phyloP scores from a whole-genome alignment of 257 asterid species.

The Lantana camara region DNA sequence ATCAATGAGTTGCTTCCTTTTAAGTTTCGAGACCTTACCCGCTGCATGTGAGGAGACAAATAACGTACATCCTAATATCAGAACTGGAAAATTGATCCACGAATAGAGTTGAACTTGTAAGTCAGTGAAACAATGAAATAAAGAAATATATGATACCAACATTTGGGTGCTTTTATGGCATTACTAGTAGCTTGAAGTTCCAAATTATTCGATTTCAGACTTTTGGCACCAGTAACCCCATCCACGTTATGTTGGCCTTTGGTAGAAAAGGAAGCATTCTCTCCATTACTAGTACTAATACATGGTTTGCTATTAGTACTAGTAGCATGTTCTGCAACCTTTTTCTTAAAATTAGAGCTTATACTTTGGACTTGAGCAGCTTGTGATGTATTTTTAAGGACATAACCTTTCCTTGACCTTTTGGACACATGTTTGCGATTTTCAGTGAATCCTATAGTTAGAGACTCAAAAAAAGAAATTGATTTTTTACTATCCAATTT shows the following conservation, averaged over 20 bases:
- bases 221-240: slow-evolving; percentile 36
- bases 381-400: slow-evolving; percentile 33
- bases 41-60: slow-evolving; percentile 46
- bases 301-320: slow-evolving; percentile 26
- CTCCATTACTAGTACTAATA: slow-evolving; percentile 29
- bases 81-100: slow-evolving; percentile 11
- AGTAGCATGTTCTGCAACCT: slow-evolving; percentile 35
- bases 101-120: slow-evolving; percentile 10
- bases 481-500: slow-evolving; percentile 45
- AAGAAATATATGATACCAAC: slow-evolving; percentile 42
- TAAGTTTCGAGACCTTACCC: slow-evolving; percentile 46
- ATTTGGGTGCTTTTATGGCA: slow-evolving; percentile 44
- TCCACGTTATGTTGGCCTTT: slow-evolving; percentile 35
- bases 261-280: slow-evolving; percentile 27
- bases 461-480: slow-evolving; percentile 45
- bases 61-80: slow-evolving; percentile 16
- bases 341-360: slow-evolving; percentile 24
- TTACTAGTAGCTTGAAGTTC: slow-evolving; percentile 36
- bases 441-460: slow-evolving; percentile 37
- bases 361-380: slow-evolving; percentile 32
- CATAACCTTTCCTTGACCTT: slow-evolving; percentile 48
- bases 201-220: slow-evolving; percentile 31
- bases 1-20: slow-evolving; percentile 55
- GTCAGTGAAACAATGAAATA: slow-evolving; percentile 2
- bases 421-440: slow-evolving; percentile 40